A percentile compares a stretch with the other conserved stretches of the same genome.
phyloP scores from a whole-genome alignment of 2,329 filamentous ascomycete genomes.

The Neonectria hederae region DNA sequence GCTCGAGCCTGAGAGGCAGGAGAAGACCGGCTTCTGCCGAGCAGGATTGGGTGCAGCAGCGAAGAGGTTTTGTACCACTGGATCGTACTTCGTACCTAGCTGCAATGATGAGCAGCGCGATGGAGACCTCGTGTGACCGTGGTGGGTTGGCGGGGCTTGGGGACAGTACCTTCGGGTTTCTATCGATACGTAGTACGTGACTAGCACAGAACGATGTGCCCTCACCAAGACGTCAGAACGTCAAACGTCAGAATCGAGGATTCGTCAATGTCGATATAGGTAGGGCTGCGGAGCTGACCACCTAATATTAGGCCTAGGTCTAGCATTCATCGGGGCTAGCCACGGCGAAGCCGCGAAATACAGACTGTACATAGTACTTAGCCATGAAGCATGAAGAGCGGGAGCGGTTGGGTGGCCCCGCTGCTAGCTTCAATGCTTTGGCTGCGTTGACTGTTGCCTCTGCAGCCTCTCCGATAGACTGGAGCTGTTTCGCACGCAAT shows the following conservation, averaged over 20 bases:
- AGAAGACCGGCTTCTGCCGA: constrained; percentile 29
- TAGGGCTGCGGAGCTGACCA: constrained; percentile 22
- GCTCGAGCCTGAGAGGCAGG: constrained; percentile 32
- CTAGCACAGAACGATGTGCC: constrained; percentile 8
- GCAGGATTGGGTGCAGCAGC: constrained; percentile 17
- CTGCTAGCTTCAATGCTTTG: constrained; percentile 16
- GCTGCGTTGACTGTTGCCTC: constrained; percentile 13
- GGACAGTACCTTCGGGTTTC: neutral
- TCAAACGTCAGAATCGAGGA: neutral
- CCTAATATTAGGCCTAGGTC: neutral
- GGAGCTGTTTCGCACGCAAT: constrained; percentile 35
- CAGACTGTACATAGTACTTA: too few relatives aligned
- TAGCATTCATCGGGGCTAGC: constrained; percentile 2
- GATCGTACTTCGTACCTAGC: neutral
- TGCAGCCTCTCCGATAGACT: constrained; percentile 11
- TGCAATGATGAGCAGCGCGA: neutral
- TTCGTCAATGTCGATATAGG: constrained; percentile 27
- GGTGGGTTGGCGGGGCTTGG: neutral
- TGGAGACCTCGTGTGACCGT: neutral
- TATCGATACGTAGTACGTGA: constrained; percentile 4
- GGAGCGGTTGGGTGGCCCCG: constrained; percentile 22
- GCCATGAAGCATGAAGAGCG: constrained; percentile 10
- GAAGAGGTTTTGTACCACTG: constrained; percentile 15
- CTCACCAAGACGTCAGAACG: neutral
- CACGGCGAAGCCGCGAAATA: constrained; percentile 32